phyloP scores from a whole-genome alignment of 176 grass and related monocot species.

The Puya raimondii region DNA sequence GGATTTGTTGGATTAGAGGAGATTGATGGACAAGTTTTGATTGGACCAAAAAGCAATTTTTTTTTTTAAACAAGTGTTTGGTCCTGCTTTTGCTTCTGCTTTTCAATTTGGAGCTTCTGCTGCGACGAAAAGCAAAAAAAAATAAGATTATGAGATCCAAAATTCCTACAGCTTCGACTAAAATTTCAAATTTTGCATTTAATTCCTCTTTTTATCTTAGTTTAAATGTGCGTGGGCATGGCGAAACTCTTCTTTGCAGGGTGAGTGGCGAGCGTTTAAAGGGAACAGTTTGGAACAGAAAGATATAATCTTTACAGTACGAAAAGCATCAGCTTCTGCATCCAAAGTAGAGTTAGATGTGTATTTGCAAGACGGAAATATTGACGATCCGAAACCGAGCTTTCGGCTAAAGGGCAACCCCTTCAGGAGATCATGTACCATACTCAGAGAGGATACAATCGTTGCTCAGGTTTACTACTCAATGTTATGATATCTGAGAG shows the following conservation, averaged over 20 bases:
- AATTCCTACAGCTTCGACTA: too few species aligned
- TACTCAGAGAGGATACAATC: constrained; percentile 56
- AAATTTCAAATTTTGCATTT: too few species aligned
- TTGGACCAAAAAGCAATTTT: too few species aligned
- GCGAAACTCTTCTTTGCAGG: constrained; percentile 31
- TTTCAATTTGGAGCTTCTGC: too few species aligned
- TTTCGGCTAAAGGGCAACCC: constrained; percentile 63
- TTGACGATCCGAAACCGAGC: constrained; percentile 38
- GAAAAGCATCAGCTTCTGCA: constrained; percentile 33
- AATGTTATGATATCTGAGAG: neutral
- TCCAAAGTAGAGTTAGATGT: constrained; percentile 52
- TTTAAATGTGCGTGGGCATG: too few species aligned
- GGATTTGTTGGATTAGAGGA: neutral
- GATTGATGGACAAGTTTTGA: too few species aligned
- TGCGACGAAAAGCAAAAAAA: too few species aligned
- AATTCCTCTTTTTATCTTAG: too few species aligned
- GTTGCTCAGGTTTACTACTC: constrained; percentile 60
- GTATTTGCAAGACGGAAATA: constrained; percentile 32
- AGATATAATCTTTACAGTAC: constrained; percentile 46
- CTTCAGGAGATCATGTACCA: constrained; percentile 68
- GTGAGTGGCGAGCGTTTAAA: constrained; percentile 58
- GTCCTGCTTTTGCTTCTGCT: too few species aligned
- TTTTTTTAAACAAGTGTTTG: too few species aligned
- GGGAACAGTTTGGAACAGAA: constrained; percentile 42
- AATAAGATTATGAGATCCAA: too few species aligned